Evolutionary conservation across 2,329 filamentous ascomycete genomes (phyloP).

Genomic region (Botryotinia narcissicola): DNA sequence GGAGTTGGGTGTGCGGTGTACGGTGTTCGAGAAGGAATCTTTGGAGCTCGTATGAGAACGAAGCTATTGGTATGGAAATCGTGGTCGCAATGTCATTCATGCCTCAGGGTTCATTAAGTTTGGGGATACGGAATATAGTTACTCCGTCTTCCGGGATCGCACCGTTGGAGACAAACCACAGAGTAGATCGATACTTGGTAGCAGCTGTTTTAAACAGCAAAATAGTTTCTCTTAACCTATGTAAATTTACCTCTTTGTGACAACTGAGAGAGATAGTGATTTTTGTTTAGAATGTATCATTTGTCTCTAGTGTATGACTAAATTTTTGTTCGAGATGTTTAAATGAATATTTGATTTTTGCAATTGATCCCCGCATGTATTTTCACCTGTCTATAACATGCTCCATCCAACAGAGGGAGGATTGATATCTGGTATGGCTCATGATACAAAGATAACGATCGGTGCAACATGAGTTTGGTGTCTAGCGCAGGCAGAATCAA

Average conservation of each 20-base stretch:
- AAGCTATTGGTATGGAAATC: slow-evolving; percentile 20
- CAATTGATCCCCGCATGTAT: background rate
- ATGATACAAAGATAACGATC: background rate
- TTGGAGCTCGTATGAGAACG: slow-evolving; percentile 1
- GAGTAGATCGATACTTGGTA: background rate
- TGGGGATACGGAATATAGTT: background rate
- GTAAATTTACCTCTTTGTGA: background rate
- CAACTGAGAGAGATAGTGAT: background rate
- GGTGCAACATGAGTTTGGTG: background rate
- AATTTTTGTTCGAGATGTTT: background rate
- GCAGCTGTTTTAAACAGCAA: background rate
- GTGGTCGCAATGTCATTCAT: slow-evolving; percentile 15
- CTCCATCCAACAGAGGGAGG: background rate
- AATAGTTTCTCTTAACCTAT: background rate
- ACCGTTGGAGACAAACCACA: background rate
- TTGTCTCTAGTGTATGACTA: background rate
- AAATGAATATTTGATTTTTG: background rate
- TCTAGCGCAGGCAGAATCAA: background rate
- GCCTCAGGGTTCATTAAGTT: background rate
- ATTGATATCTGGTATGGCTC: background rate
- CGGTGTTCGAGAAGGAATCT: background rate
- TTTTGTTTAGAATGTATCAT: background rate
- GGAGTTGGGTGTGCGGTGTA: background rate
- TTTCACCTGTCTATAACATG: background rate
- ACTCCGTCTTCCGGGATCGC: background rate